Evolutionary conservation across 106 monocot species (phyloP).

Genomic region (Posidonia australis): DNA sequence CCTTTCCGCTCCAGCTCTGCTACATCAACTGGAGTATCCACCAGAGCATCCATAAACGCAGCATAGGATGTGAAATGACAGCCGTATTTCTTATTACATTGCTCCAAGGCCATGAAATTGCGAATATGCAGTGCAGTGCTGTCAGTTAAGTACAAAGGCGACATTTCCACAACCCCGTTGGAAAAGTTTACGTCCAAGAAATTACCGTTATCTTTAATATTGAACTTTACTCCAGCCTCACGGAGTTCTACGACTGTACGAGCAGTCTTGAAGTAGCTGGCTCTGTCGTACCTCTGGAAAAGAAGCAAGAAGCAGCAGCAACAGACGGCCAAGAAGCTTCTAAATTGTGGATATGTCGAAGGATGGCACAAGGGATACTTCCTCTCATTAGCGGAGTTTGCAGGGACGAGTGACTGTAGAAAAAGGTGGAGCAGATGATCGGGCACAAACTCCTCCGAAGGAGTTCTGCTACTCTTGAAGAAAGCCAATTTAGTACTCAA

Average conservation of each 20-base stretch:
- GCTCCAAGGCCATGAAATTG: neutral
- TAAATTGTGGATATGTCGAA: too few species aligned
- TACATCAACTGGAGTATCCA: neutral
- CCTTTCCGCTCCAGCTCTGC: neutral
- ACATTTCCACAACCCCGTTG: neutral
- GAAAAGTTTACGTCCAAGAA: neutral
- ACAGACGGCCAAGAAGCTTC: too few species aligned
- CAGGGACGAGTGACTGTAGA: too few species aligned
- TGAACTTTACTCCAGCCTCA: neutral
- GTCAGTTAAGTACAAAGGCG: neutral
- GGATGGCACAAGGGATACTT: too few species aligned
- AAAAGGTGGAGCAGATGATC: too few species aligned
- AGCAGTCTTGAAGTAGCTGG: too few species aligned
- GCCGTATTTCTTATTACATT: neutral
- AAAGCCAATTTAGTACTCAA: too few species aligned
- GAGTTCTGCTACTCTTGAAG: too few species aligned
- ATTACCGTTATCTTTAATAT: neutral
- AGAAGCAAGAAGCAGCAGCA: too few species aligned
- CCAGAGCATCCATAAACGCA: neutral
- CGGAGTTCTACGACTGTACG: neutral
- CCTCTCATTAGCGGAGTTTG: too few species aligned
- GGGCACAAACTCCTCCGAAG: too few species aligned
- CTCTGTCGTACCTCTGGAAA: too few species aligned
- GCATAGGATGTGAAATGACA: neutral
- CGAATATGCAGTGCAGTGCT: neutral